Base-by-base conservation (phyloP, 192 early-diverging fungal species). In the Coemansia asiatica region DNA sequence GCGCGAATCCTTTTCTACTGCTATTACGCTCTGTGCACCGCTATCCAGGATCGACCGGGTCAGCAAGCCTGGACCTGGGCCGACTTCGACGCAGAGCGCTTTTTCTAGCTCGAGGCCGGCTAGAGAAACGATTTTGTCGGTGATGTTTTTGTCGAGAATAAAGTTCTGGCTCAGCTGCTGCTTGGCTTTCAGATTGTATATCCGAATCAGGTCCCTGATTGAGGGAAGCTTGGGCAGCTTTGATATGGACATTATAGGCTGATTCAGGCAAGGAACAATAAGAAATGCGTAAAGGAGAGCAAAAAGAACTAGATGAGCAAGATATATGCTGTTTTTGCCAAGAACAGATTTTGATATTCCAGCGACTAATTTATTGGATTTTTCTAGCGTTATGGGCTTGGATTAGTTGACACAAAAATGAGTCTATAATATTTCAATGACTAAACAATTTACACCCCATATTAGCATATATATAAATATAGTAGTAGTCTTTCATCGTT, bases 141-240 rank as follows among this genome's bases (percentile, higher is more conserved):
- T 93, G n/a, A 93, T 78, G 60, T 91, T 91, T 61, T 87, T 89
- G 77, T 93, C 88, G 56, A 93, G 83, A 35, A 93, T 87, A 73
- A 93, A 93, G 73, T 93, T 91, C 64, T 93, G 91, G 56, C 87
- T 87, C n/a, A 93, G 83, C 68, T 88, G 85, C 61, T 86, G 83
- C 51, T 86, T 84, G 16, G 91, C 90, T 26, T 81, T 83, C 66
- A 93, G 68, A 21, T 90, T 89, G 66, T 91, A 93, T 31, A 91
- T 75, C 28, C 85, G 87, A 44, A 90, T 86, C 25, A 92, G 72
- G 50, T 92, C 91, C 44, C 90, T 82, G 59, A 91, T 86, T 10
- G 85, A 76, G 51, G 90, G 89, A 44, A 92, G 75, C 35, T 80
- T 83, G 18, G 88, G 87, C 27, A 89, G 75, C 58, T 72, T 68